Evolutionary conservation across 192 early-diverging fungal genomes (phyloP), one percentile per base, ranked within the genome.

Genomic region (Gryganskiella cystojenkinii): DNA sequence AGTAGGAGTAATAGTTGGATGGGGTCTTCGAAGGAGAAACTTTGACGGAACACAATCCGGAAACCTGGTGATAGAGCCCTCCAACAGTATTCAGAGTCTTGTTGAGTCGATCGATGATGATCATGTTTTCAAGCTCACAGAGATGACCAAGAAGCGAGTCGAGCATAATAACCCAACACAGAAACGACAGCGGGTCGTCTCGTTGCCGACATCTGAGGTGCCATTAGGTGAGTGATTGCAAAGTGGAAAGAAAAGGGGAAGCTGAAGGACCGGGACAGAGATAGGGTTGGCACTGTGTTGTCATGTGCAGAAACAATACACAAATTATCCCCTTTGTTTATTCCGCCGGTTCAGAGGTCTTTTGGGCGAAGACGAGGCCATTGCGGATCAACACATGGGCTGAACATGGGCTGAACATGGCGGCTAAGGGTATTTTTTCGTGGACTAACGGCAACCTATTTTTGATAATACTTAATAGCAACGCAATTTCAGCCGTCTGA

Each of bases 31-130:
- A 56, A 35, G 61, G 45, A 63, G 66, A 35, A 57, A 67, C 8
- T 69, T 69, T 50, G 74, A 78, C 53, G 15, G 52, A 44, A 33
- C 61, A 64, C 13, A 58, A 11, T 13, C 53, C 50, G 20, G 35
- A 17, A 22, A 11, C 66, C 33, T 54, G 55, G 22, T 51, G 14
- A 68, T 78, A 24, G 74, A 78, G 34, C 74, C 58, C 10, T 78
- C 74, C 6, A 78, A 28, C 50, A 78, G 74, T 59, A 37, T 78
- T 11, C 74, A 78, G 37, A 78, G 74, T 31, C 42, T 78, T 20
- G 74, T 78, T 22, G 74, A 78, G 40, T 60, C 74, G 7, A 78
- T 78, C 22, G 66, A 78, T 28, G 74, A 78, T 11, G 66, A 78
- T 25, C 53, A 78, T 56, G 74, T 78, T 60, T 59, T 69, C 47